Evolutionary conservation across 108 stramenopile species (phyloP), one percentile per base, ranked within the genome.

Genomic region (Conticribra weissflogii): DNA sequence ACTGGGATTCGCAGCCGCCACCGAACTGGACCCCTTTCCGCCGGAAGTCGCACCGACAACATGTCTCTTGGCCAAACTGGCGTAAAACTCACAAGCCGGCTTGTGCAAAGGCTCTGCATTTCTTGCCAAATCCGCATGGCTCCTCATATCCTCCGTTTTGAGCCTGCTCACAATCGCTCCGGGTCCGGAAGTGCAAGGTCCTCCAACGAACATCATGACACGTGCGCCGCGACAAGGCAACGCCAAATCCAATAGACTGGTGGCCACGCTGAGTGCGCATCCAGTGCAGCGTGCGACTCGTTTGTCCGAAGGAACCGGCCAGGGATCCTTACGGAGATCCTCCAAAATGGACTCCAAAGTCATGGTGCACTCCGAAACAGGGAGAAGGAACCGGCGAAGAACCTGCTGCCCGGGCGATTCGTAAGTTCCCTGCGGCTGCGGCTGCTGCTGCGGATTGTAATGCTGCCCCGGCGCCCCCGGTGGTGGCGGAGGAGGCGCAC

Each of bases 141-240:
- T 85, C 14, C 98, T 71, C 84, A 99, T 96, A 74, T 96, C 92
- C 68, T 94, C 96, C 55, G 91, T 90, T 74, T 96, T 91, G 50
- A 84, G 64, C 51, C 93, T 83, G 2, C 79, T 84, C 12, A 98
- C 99, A 51, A 99, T 85, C 30, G 82, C 81, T 19, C 99, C 99
- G 1, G 97, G 97, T 7, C 99, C 99, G 29, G 86, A 82, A n/a
- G 98, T 99, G 66, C 96, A 92, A 4, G 99, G 99, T 33, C 99
- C 99, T 7, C 93, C 89, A 24, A 93, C 88, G 73, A 99, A 99
- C 41, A 98, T 83, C 97, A 99, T 96, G 49, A 99, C 75, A 21
- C 99, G 81, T 0, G 93, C 95, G 12, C 97, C 98, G 2, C 87
- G 83, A 22, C 96, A 90, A 48, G 96, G 96, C 71, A 96, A 85